These are phyloP conservation scores for Xylaria flabelliformis DNA, from an alignment of 495 filamentous ascomycete species.

Conservation along the genomic window DNA sequence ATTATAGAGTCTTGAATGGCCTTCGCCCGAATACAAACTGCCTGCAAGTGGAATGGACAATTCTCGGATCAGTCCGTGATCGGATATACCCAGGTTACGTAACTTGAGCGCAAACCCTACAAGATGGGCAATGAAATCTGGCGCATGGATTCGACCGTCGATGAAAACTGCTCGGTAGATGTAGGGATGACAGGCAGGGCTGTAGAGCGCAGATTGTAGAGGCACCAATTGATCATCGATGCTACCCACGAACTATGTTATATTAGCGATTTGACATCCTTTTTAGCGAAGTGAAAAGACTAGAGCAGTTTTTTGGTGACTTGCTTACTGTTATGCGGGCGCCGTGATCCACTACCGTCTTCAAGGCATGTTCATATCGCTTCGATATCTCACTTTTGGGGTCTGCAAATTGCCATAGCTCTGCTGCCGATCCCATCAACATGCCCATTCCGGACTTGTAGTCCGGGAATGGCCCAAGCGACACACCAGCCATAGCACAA, in stretches of 20 bases:
- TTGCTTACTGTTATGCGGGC: constrained; percentile 69
- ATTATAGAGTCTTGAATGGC: constrained; percentile 92
- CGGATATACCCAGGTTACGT: constrained; percentile 87
- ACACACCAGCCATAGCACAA: constrained; percentile 74
- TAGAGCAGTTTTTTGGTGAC: neutral
- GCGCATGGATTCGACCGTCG: constrained; percentile 88
- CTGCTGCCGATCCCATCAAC: constrained; percentile 84
- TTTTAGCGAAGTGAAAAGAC: constrained; percentile 2
- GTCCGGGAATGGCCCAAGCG: constrained; percentile 87
- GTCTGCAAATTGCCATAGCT: constrained; percentile 90
- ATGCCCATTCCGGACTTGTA: constrained; percentile 77
- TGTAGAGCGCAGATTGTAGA: constrained; percentile 79
- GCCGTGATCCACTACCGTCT: constrained; percentile 74
- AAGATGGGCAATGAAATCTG: constrained; percentile 90
- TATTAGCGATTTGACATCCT: neutral
- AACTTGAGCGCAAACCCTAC: constrained; percentile 93
- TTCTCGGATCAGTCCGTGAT: constrained; percentile 93
- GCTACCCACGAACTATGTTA: constrained; percentile 67
- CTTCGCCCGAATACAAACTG: constrained; percentile 88
- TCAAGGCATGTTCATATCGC: constrained; percentile 77
- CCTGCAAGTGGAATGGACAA: constrained; percentile 87
- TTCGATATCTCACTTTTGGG: constrained; percentile 80
- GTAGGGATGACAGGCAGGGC: constrained; percentile 83
- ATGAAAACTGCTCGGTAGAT: constrained; percentile 94
- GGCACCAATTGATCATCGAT: constrained; percentile 97